Conservation (phyloP, 2,329 filamentous ascomycete species). For the Sarocladium brachiariae region DNA sequence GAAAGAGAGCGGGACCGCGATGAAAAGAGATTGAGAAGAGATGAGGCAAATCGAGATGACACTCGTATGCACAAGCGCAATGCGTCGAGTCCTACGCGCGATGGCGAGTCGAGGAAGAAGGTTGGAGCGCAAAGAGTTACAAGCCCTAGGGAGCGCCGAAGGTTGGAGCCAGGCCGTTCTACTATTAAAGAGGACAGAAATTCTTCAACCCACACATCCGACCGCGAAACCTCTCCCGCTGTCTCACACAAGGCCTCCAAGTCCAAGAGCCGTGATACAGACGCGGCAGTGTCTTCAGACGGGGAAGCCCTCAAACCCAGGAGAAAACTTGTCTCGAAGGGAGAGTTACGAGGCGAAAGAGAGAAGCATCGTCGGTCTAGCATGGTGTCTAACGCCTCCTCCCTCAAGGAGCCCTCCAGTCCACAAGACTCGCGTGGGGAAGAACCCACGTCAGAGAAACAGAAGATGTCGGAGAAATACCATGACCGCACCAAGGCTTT, state of each 20-base stretch:
- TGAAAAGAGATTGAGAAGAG: constrained; percentile 33
- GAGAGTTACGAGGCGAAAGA: constrained; percentile 52
- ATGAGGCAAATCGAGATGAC: constrained; percentile 37
- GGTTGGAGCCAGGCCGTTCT: constrained; percentile 27
- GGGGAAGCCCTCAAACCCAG: constrained; percentile 53
- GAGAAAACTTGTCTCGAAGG: constrained; percentile 57
- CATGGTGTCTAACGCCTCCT: constrained; percentile 48
- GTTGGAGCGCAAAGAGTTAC: constrained; percentile 25
- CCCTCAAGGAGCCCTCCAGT: constrained; percentile 45
- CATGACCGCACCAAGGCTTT: constrained; percentile 54
- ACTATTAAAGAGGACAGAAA: constrained; percentile 48
- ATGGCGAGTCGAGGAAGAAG: constrained; percentile 40
- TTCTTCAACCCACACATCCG: constrained; percentile 40
- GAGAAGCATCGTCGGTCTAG: constrained; percentile 53
- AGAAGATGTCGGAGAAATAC: constrained; percentile 45
- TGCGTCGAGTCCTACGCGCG: constrained; percentile 41
- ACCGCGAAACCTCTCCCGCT: constrained; percentile 46
- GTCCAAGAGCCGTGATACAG: constrained; percentile 47
- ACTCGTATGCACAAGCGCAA: constrained; percentile 37
- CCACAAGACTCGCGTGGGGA: constrained; percentile 43
- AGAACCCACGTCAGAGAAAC: constrained; percentile 38
- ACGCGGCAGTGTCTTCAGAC: constrained; percentile 48
- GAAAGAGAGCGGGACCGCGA: constrained; percentile 36
- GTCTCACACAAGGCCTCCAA: constrained; percentile 42
- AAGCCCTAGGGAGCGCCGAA: constrained; percentile 40